Evolutionary conservation across 352 stramenopile species (phyloP).

Genomic region (Globisporangium carolinianum): DNA sequence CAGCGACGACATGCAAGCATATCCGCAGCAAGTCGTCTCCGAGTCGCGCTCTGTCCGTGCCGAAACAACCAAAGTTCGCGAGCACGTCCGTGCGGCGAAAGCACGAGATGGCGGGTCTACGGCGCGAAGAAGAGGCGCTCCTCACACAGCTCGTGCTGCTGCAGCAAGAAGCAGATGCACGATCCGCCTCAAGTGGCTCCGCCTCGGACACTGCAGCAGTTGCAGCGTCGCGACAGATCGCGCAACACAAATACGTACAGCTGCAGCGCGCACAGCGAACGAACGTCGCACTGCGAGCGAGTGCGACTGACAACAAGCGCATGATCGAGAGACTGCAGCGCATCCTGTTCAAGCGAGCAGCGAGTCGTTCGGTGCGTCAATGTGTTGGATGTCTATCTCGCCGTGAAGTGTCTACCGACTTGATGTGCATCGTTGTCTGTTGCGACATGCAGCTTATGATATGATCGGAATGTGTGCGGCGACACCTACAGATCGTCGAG

Average conservation of each 20-base stretch:
- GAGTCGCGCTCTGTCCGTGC: no score
- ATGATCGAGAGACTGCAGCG: constrained; percentile 6
- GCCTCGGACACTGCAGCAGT: no score
- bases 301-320: not conserved
- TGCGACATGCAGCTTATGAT: no score
- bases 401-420: no score
- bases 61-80: not conserved
- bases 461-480: no score
- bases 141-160: not conserved
- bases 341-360: constrained; percentile 1
- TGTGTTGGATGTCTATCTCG: no score
- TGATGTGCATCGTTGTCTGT: no score
- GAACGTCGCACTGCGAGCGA: constrained; percentile 1
- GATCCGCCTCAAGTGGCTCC: no score
- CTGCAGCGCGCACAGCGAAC: not conserved
- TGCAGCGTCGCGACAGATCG: not conserved
- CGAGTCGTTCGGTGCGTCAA: not conserved
- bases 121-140: not conserved
- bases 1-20: no score
- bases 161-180: not conserved
- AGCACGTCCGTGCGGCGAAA: not conserved
- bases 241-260: not conserved
- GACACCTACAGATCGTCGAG: no score
- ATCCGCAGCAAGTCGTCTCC: no score
- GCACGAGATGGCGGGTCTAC: not conserved